Evolutionary conservation across 495 filamentous ascomycete genomes (phyloP).

Genomic region (Tuber umbilicatum): DNA sequence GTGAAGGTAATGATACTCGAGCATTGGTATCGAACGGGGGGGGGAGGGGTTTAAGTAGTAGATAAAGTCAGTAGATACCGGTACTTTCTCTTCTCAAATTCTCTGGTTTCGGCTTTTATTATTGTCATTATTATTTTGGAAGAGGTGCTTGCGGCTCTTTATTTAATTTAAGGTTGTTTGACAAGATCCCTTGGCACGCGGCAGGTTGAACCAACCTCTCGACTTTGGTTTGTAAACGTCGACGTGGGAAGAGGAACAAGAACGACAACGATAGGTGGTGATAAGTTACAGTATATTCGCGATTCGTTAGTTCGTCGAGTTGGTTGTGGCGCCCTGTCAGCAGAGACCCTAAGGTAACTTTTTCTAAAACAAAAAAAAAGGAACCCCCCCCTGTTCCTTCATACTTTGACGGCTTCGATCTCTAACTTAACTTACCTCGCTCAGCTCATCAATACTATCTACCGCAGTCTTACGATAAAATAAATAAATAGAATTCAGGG

Average conservation of each 20-base stretch:
- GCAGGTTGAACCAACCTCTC: not conserved
- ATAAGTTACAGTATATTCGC: not conserved
- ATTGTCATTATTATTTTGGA: not conserved
- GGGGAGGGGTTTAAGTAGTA: not conserved
- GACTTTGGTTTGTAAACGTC: not conserved
- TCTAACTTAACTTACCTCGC: slow-evolving; percentile 3
- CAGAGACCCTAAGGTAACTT: not conserved
- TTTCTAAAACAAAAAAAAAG: not conserved
- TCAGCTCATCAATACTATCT: slow-evolving; percentile 5
- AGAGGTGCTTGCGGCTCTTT: not conserved
- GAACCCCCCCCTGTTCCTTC: too few relatives aligned
- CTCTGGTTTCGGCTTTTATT: not conserved
- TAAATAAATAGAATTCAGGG: not conserved
- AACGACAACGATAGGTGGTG: not conserved
- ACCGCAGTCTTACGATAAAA: not conserved
- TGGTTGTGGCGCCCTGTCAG: not conserved
- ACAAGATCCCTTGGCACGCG: not conserved
- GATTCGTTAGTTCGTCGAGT: not conserved
- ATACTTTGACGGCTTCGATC: not conserved
- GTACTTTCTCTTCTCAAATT: not conserved
- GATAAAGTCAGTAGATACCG: not conserved
- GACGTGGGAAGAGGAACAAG: not conserved
- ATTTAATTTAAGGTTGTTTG: slow-evolving; percentile 4
- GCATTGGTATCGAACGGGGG: not conserved
- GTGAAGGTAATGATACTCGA: not conserved